phyloP scores from a whole-genome alignment of 257 asterid species.

The Solanum sitiens region DNA sequence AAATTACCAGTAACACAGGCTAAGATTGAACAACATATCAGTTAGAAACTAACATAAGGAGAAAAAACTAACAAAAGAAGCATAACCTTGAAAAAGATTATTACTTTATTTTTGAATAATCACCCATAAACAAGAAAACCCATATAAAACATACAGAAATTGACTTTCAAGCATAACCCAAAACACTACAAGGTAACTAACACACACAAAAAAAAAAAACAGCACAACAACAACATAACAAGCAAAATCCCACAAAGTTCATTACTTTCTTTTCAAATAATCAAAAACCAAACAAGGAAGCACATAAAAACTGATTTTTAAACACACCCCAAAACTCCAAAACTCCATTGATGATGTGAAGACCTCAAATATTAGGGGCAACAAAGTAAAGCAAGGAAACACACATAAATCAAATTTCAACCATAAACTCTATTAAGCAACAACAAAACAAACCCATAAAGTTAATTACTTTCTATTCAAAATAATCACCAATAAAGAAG shows the following conservation, averaged over 20 bases:
- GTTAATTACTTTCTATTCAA: neutral
- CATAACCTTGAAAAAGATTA: neutral
- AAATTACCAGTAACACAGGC: neutral
- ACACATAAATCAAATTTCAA: neutral
- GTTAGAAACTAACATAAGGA: neutral
- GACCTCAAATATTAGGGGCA: neutral
- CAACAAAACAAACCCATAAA: neutral
- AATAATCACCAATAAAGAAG: neutral
- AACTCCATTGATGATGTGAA: slow-evolving; percentile 37
- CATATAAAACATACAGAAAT: neutral
- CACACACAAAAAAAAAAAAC: neutral
- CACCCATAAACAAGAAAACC: neutral
- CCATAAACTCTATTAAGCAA: neutral
- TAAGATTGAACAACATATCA: neutral
- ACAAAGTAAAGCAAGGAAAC: neutral
- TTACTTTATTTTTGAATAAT: neutral
- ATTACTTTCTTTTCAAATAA: neutral
- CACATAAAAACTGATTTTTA: neutral
- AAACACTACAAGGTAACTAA: neutral
- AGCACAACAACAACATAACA: neutral
- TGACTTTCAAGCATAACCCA: neutral
- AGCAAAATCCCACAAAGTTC: neutral
- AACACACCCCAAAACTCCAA: slow-evolving; percentile 64
- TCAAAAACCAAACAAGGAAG: neutral
- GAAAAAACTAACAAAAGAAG: neutral